phyloP scores from a whole-genome alignment of 2,329 filamentous ascomycete species.

The Pseudopyrenochaeta lycopersici region DNA sequence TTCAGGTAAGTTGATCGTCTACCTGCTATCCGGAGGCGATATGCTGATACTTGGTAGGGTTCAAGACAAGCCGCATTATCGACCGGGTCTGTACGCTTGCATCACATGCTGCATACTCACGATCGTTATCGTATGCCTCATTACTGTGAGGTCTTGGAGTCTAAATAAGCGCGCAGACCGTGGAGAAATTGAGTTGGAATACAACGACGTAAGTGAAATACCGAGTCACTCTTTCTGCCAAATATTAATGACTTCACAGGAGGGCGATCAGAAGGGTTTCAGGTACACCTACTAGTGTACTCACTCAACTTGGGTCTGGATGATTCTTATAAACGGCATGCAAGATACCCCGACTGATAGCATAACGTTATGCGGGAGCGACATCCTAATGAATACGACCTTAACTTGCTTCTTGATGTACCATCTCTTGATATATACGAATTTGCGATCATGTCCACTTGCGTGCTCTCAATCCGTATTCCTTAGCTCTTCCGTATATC shows the following conservation, averaged over 20 bases:
- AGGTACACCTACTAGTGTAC: constrained; percentile 39
- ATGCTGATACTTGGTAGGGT: constrained; percentile 7
- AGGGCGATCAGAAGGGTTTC: constrained; percentile 45
- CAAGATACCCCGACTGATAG: not conserved
- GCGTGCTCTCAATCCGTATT: not conserved
- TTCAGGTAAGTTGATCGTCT: constrained; percentile 59
- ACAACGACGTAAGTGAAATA: constrained; percentile 41
- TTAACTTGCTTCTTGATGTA: not conserved
- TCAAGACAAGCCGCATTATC: constrained; percentile 50
- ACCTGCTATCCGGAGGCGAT: not conserved
- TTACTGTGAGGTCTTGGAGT: constrained; percentile 42
- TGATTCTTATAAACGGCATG: not conserved
- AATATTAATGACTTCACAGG: constrained; percentile 28
- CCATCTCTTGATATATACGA: not conserved
- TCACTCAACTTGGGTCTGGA: not conserved
- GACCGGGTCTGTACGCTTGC: constrained; percentile 50
- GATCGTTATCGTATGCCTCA: constrained; percentile 43
- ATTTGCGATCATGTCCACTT: not conserved
- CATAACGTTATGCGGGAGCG: not conserved
- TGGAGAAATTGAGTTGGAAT: constrained; percentile 54
- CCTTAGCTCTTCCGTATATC: not conserved
- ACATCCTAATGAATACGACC: not conserved
- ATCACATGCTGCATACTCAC: constrained; percentile 50
- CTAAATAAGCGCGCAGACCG: constrained; percentile 51
- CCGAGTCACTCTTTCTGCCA: not conserved